A percentile compares a stretch with the other conserved stretches of the same genome.
Evolutionary conservation across 2,329 filamentous ascomycete species (phyloP).

Genomic region (Epichloe sylvatica): DNA sequence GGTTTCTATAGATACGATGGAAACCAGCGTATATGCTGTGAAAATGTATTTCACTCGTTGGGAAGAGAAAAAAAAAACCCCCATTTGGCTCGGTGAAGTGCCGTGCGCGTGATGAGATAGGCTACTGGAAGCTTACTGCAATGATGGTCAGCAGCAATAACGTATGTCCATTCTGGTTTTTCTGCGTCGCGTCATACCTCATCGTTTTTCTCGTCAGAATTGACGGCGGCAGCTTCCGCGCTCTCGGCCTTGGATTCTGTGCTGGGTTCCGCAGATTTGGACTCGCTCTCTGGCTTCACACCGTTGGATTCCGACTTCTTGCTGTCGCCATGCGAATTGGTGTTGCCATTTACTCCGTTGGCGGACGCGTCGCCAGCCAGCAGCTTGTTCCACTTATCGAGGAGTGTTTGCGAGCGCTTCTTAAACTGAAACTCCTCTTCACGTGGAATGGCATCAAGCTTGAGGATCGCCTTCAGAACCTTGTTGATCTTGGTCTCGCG

Average conservation of each 20-base stretch:
- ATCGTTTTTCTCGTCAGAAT: constrained; percentile 13
- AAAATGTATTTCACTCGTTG: neutral
- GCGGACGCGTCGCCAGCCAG: constrained; percentile 45
- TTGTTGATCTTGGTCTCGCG: constrained; percentile 95
- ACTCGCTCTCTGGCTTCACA: constrained; percentile 19
- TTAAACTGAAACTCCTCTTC: constrained; percentile 89
- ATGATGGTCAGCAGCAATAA: neutral
- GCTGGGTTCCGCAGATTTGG: constrained; percentile 6
- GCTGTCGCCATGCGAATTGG: constrained; percentile 3
- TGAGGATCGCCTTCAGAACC: constrained; percentile 86
- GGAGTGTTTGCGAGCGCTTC: constrained; percentile 59
- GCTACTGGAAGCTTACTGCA: neutral
- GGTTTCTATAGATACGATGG: neutral
- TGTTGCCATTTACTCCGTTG: constrained; percentile 35
- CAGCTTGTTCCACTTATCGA: constrained; percentile 82
- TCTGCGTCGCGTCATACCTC: constrained; percentile 15
- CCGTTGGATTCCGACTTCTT: constrained; percentile 23
- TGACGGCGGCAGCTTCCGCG: constrained; percentile 6
- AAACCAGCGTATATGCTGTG: neutral
- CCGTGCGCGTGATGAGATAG: neutral
- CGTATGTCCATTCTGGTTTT: neutral
- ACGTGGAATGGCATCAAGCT: constrained; percentile 69
- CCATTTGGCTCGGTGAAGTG: neutral
- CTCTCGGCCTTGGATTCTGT: constrained; percentile 7
- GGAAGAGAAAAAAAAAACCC: neutral